Conservation (phyloP, 306 rosid species). For the Cucumis hystrix region DNA sequence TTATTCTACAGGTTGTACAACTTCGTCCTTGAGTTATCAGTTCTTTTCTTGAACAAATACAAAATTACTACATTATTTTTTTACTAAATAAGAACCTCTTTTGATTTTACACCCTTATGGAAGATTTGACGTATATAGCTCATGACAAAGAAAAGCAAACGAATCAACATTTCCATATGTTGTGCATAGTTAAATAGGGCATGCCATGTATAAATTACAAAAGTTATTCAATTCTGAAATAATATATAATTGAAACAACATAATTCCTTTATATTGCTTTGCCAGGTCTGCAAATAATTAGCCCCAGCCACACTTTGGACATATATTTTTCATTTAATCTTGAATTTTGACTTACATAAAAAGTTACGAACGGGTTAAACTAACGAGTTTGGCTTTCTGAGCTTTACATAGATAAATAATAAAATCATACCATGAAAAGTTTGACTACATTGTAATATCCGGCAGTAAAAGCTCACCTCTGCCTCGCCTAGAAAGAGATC, state of each 20-base stretch:
- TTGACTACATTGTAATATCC: not conserved
- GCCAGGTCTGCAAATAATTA: not conserved
- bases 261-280: not conserved
- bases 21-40: too few relatives aligned
- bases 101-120: not conserved
- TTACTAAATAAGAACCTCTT: not conserved
- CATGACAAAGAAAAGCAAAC: not conserved
- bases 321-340: not conserved
- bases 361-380: not conserved
- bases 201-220: not conserved
- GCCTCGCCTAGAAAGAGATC: conserved; percentile 84
- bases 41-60: not conserved
- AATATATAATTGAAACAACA: not conserved
- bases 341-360: not conserved
- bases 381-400: not conserved
- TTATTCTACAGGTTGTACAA: too few relatives aligned
- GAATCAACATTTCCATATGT: not conserved
- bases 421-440: not conserved
- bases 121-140: not conserved
- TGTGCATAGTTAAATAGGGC: not conserved
- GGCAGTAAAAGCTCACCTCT: conserved; percentile 32
- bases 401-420: not conserved
- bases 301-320: not conserved
- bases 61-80: too few relatives aligned
- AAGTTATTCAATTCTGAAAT: not conserved